Percentiles rank a stretch among this genome's conserved stretches.
phyloP scores from a whole-genome alignment of 2,329 filamentous ascomycete species.

The Aspergillus tamarii region DNA sequence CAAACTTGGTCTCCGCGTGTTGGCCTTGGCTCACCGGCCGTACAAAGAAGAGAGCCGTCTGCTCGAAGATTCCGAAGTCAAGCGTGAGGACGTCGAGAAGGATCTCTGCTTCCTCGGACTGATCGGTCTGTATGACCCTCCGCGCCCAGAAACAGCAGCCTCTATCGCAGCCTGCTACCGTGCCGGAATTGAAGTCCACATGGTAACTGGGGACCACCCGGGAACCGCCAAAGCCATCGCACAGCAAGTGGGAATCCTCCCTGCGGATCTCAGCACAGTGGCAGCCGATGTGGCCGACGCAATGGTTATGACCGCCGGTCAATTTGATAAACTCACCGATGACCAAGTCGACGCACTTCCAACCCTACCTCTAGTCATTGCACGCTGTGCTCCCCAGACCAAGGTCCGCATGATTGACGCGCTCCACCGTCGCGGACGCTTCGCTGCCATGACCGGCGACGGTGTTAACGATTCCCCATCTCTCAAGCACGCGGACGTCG shows the following conservation, averaged over 20 bases:
- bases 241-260: conserved; percentile 74
- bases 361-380: conserved; percentile 58
- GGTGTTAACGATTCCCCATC: conserved; percentile 85
- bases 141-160: conserved; percentile 72
- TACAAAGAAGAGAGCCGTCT: conserved; percentile 12
- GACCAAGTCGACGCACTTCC: conserved; percentile 66
- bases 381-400: conserved; percentile 57
- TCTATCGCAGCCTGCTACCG: conserved; percentile 69
- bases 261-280: conserved; percentile 60
- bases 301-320: conserved; percentile 71
- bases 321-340: conserved; percentile 76
- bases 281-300: conserved; percentile 62
- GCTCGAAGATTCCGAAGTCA: conserved; percentile 40
- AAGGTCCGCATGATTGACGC: conserved; percentile 83
- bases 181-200: conserved; percentile 75
- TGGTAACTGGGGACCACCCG: conserved; percentile 80
- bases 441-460: conserved; percentile 84
- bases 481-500: conserved; percentile 76
- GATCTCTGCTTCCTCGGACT: conserved; percentile 73
- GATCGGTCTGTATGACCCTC: conserved; percentile 80
- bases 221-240: conserved; percentile 77
- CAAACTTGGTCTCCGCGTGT: conserved; percentile 65
- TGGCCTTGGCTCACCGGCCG: conserved; percentile 60
- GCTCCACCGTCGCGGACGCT: conserved; percentile 58
- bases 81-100: conserved; percentile 64